phyloP scores from a whole-genome alignment of 140 eudicot genomes.

The Erigeron philadelphicus region DNA sequence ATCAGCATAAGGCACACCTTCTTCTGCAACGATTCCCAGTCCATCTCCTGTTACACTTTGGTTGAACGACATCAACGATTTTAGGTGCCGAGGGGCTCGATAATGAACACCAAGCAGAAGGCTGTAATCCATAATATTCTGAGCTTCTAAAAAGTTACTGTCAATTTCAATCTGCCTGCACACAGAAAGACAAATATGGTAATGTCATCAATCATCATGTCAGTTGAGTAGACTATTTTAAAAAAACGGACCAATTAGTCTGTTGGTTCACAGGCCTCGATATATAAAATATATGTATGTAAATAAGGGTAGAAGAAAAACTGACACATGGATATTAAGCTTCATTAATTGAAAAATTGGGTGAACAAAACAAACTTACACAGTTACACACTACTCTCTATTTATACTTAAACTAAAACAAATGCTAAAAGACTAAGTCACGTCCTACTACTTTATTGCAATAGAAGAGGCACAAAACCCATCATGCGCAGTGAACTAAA shows the following conservation, averaged over 20 bases:
- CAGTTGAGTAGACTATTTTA: slow-evolving; percentile 9
- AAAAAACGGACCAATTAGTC: not conserved
- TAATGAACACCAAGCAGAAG: slow-evolving; percentile 87
- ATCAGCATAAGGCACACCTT: slow-evolving; percentile 44
- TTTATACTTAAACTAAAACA: no score
- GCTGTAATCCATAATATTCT: slow-evolving; percentile 92
- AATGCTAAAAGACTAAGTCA: no score
- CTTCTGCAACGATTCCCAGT: slow-evolving; percentile 82
- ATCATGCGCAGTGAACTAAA: no score
- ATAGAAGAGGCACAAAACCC: no score
- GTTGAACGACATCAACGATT: slow-evolving; percentile 56
- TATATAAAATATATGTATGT: no score
- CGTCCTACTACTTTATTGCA: no score
- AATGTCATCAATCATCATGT: slow-evolving; percentile 1
- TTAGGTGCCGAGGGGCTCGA: slow-evolving; percentile 85
- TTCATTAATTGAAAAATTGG: no score
- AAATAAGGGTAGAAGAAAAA: no score
- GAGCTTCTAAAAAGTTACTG: slow-evolving; percentile 75
- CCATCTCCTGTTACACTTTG: slow-evolving; percentile 49
- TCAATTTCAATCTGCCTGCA: slow-evolving; percentile 90
- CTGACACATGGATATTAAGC: no score
- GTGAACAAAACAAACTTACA: no score
- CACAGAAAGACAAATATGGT: slow-evolving; percentile 21
- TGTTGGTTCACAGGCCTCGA: no score
- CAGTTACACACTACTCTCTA: no score